Conservation (phyloP, 345 rosid genomes). For the Gossypium stocksii region DNA sequence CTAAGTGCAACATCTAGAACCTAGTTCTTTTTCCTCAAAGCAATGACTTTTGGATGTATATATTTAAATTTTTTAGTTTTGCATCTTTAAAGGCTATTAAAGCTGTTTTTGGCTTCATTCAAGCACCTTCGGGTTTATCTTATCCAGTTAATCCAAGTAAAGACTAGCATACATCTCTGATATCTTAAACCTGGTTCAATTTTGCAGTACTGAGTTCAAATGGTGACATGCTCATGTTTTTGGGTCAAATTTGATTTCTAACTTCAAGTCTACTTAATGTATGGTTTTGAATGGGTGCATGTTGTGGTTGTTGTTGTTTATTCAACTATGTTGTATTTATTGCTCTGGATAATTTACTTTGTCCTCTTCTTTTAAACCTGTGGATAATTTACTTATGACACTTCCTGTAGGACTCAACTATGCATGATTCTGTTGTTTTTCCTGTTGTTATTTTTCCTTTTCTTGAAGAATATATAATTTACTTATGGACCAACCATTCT, state of each 20-base stretch:
- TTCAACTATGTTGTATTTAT: no score
- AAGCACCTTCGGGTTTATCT: background rate
- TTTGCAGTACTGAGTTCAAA: background rate
- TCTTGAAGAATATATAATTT: background rate
- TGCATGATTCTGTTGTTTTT: background rate
- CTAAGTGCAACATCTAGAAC: constrained; percentile 2
- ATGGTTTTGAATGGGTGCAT: background rate
- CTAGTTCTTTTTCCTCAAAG: background rate
- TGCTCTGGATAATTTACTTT: no score
- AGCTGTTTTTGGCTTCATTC: constrained; percentile 3
- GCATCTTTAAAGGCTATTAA: background rate
- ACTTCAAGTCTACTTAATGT: no score
- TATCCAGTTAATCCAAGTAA: background rate
- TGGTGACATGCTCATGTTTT: no score
- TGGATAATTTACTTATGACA: background rate
- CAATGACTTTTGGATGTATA: background rate
- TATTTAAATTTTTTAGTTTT: background rate
- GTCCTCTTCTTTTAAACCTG: no score
- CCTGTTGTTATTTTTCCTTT: background rate
- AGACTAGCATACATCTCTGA: background rate
- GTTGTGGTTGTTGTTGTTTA: background rate
- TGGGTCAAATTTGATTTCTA: no score
- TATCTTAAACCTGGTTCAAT: background rate
- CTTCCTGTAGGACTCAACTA: background rate
- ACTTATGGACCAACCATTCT: background rate